Conservation (phyloP, 2,329 filamentous ascomycete genomes). For the Cladosporium sp. region DNA sequence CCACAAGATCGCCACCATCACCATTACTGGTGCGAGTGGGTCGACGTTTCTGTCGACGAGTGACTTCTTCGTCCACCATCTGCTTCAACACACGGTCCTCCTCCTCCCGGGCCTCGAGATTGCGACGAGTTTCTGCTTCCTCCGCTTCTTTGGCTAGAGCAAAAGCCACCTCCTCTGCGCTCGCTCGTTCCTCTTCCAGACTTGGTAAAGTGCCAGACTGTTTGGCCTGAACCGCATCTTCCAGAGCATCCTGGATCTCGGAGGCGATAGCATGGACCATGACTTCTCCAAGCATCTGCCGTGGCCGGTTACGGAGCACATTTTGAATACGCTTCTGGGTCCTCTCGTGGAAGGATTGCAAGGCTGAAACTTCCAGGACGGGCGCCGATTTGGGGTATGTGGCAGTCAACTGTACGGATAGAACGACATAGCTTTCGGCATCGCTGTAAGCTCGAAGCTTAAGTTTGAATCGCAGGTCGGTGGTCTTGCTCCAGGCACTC, state of each 20-base stretch:
- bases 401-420: slow-evolving; percentile 80
- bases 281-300: slow-evolving; percentile 61
- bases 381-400: slow-evolving; percentile 88
- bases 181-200: slow-evolving; percentile 82
- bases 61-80: slow-evolving; percentile 71
- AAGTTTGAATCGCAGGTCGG: slow-evolving; percentile 77
- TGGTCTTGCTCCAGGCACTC: slow-evolving; percentile 85
- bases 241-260: slow-evolving; percentile 68
- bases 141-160: slow-evolving; percentile 54
- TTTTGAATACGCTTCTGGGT: slow-evolving; percentile 70
- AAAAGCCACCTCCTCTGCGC: slow-evolving; percentile 72
- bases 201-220: slow-evolving; percentile 76
- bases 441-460: slow-evolving; percentile 73
- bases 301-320: slow-evolving; percentile 68
- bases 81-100: slow-evolving; percentile 70
- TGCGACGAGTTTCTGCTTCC: slow-evolving; percentile 41
- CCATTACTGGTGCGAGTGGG: slow-evolving; percentile 46
- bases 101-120: slow-evolving; percentile 48
- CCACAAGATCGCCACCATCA: slow-evolving; percentile 20
- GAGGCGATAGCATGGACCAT: slow-evolving; percentile 65
- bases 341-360: slow-evolving; percentile 65
- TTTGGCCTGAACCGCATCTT: slow-evolving; percentile 79
- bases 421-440: slow-evolving; percentile 66
- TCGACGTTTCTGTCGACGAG: slow-evolving; percentile 64
- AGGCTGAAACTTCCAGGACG: slow-evolving; percentile 66